A percentile compares a stretch with the other conserved stretches of the same genome.
Evolutionary conservation across 805 yeast species (phyloP).

Genomic region (Pichia gijzeniarum): DNA sequence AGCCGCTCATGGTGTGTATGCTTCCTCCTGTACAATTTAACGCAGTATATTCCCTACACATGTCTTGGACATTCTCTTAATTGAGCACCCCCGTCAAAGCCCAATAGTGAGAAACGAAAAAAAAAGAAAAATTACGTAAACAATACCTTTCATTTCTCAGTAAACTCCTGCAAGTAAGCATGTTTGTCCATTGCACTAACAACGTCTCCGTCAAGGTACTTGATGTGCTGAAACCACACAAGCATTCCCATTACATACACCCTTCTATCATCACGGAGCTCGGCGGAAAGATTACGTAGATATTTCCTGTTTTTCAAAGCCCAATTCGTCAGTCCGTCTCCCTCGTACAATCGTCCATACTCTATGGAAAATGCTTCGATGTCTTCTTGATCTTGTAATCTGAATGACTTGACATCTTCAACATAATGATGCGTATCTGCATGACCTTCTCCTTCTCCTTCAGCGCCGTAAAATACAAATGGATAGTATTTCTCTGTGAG

Average conservation of each 20-base stretch:
- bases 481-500: slow-evolving; percentile 44
- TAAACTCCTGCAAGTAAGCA: background rate
- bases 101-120: no score
- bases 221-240: slow-evolving; percentile 24
- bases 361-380: slow-evolving; percentile 46
- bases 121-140: no score
- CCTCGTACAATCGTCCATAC: slow-evolving; percentile 35
- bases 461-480: slow-evolving; percentile 44
- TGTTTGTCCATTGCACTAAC: slow-evolving; percentile 7
- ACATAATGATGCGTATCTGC: background rate
- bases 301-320: slow-evolving; percentile 32
- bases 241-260: slow-evolving; percentile 19
- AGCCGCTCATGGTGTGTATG: slow-evolving; percentile 17
- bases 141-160: background rate
- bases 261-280: background rate
- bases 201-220: slow-evolving; percentile 25
- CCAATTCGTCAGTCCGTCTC: slow-evolving; percentile 32
- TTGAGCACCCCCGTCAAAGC: no score
- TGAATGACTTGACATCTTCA: slow-evolving; percentile 28
- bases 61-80: no score
- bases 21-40: background rate
- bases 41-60: background rate
- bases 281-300: background rate
- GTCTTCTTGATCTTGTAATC: slow-evolving; percentile 42
- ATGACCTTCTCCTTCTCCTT: slow-evolving; percentile 7